Percentiles rank a stretch among this genome's conserved stretches.
These are phyloP conservation scores for Allodekkera sacchari DNA, from an alignment of 805 yeast species.

Conservation along the genomic window DNA sequence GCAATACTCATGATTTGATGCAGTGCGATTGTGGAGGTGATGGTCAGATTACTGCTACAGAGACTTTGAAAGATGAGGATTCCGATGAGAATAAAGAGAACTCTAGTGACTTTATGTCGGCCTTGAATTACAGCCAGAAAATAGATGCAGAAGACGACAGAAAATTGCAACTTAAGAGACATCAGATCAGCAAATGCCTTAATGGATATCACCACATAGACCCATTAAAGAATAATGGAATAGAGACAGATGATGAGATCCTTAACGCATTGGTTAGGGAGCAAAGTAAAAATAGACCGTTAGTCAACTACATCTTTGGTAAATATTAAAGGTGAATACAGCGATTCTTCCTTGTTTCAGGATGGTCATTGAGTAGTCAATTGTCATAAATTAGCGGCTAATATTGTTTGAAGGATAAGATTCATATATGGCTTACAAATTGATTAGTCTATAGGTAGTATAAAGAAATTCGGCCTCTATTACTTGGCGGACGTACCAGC, in stretches of 20 bases:
- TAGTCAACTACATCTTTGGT: slow-evolving; percentile 34
- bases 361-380: too few species aligned
- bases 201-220: slow-evolving; percentile 56
- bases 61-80: slow-evolving; percentile 15
- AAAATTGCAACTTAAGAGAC: slow-evolving; percentile 5
- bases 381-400: too few species aligned
- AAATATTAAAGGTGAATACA: slow-evolving; percentile 17
- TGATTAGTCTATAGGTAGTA: too few species aligned
- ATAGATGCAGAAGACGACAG: slow-evolving; percentile 22
- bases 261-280: slow-evolving; percentile 21
- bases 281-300: slow-evolving; percentile 17
- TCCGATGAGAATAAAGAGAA: slow-evolving; percentile 3
- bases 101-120: slow-evolving; percentile 45
- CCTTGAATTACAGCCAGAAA: slow-evolving; percentile 34
- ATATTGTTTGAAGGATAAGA: too few species aligned
- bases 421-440: too few species aligned
- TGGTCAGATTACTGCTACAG: slow-evolving; percentile 28
- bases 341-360: too few species aligned
- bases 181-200: slow-evolving; percentile 49
- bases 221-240: slow-evolving; percentile 25
- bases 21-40: slow-evolving; percentile 54
- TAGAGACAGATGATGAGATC: slow-evolving; percentile 24
- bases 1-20: slow-evolving; percentile 74
- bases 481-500: too few species aligned
- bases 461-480: too few species aligned